Conservation (phyloP, 2,329 filamentous ascomycete species). For the Pyrenochaeta sp. region DNA sequence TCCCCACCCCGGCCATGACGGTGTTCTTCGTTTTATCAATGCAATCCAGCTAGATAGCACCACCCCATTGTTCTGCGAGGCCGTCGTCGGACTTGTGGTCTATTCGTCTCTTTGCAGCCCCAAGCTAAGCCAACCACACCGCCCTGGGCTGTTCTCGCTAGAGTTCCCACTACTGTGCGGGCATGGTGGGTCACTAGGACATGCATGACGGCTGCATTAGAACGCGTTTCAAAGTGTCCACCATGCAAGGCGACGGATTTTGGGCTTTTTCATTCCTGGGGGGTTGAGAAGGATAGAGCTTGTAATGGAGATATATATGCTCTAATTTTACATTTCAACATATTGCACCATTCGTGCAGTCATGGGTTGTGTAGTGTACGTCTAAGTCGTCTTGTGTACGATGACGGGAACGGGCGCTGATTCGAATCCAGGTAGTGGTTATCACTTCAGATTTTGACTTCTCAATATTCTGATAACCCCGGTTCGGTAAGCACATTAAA, state of each 20-base stretch:
- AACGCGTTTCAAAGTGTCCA: no score
- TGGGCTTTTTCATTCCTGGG: no score
- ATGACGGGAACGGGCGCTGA: constrained; percentile 10
- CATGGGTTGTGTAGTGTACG: constrained; percentile 28
- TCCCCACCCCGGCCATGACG: no score
- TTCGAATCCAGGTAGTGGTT: constrained; percentile 32
- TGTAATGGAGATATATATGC: neutral
- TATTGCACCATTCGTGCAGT: constrained; percentile 13
- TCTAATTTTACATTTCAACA: neutral
- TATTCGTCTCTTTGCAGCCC: no score
- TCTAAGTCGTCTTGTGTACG: neutral
- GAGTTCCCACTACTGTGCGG: neutral
- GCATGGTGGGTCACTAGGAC: neutral
- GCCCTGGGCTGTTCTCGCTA: neutral
- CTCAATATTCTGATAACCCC: constrained; percentile 32
- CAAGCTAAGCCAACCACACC: no score
- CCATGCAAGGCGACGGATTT: no score
- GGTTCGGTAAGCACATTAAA: constrained; percentile 20
- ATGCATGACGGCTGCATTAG: neutral
- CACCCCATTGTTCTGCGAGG: no score
- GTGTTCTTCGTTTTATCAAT: no score
- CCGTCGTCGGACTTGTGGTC: no score
- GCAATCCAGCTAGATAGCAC: no score
- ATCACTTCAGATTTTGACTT: constrained; percentile 38
- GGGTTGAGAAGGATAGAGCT: no score